Conservation (phyloP, 768 basidiomycete genomes). For the Amanita rimosa region DNA sequence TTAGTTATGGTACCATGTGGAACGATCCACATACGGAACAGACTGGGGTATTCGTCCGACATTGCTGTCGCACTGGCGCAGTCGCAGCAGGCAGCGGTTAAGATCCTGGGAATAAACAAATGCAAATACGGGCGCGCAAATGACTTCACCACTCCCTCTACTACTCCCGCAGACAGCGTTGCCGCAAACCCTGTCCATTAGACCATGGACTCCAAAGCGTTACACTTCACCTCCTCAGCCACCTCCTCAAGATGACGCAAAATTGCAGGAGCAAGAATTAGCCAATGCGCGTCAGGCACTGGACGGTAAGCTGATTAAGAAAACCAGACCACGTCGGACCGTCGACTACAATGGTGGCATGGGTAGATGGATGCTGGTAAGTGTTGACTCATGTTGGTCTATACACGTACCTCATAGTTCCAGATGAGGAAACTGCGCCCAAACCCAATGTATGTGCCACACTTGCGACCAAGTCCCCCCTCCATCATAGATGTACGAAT, state of each 20-base stretch:
- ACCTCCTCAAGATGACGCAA: slow-evolving; percentile 64
- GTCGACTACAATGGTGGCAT: slow-evolving; percentile 91
- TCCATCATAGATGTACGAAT: slow-evolving; percentile 77
- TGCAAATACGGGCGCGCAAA: not conserved
- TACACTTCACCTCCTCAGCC: slow-evolving; percentile 71
- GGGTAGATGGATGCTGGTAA: slow-evolving; percentile 76
- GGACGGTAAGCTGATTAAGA: slow-evolving; percentile 80
- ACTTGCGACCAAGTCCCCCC: slow-evolving; percentile 75
- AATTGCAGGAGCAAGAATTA: slow-evolving; percentile 68
- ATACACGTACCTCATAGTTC: not conserved
- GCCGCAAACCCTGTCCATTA: slow-evolving; percentile 22
- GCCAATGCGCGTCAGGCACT: slow-evolving; percentile 60
- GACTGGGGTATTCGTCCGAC: slow-evolving; percentile 73
- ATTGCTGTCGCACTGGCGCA: slow-evolving; percentile 21
- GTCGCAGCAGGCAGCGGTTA: not conserved
- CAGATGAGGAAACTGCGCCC: slow-evolving; percentile 73
- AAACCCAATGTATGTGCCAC: slow-evolving; percentile 63
- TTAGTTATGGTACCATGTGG: slow-evolving; percentile 8
- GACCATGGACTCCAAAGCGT: slow-evolving; percentile 69
- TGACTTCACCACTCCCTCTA: slow-evolving; percentile 28
- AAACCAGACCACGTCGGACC: slow-evolving; percentile 85
- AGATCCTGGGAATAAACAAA: not conserved
- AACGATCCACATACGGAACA: slow-evolving; percentile 54
- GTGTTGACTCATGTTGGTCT: slow-evolving; percentile 16
- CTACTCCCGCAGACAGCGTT: slow-evolving; percentile 38